Evolutionary conservation across 768 basidiomycete species (phyloP), one percentile per base, ranked within the genome.

Genomic region (Phylloporus rhodoxanthus): DNA sequence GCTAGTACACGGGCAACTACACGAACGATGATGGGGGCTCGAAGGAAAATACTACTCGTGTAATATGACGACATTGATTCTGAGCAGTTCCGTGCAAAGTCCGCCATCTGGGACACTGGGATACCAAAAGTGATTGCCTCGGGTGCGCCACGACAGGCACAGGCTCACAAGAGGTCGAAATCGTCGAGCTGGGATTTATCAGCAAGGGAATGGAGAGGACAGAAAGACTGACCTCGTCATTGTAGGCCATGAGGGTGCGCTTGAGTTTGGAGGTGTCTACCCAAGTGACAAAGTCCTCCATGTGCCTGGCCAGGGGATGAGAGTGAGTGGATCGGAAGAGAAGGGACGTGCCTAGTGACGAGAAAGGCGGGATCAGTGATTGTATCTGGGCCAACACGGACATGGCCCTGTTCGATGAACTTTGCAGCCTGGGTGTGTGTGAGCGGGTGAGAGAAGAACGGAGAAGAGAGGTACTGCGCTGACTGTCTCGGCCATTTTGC

Each of bases 201-300:
- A 65, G 57, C 26, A 44, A 20, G 47, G 45, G 5, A 19, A 17
- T 36, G 20, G 42, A 19, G 34, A 46, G 17, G 3, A 8, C 8
- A 15, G 50, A n/a, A 50, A 29, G 15, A 62, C 74, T 29, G 46
- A 90, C 90, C 81, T 96, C 86, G 71, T 96, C 94, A 66, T 99
- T 99, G 77, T 99, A 99, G 52, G 75, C 71, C 87, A 93, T 86
- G 69, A 98, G 83, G 0, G 91, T 93, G 47, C 95, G 78, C 81
- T 95, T 97, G 64, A 97, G 80, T 67, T 95, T 95, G 57, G 91
- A 94, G 21, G 91, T 91, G 64, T 97, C 94, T 19, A 98, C 94
- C 96, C 96, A 99, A 30, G 96, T 99, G 39, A 98, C 91, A 70
- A 94, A 99, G 76, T 99, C 96, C 64, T 98, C 93, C 93, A 96